Percentiles rank a stretch among this genome's conserved stretches.
phyloP scores from a whole-genome alignment of 805 yeast genomes.

The Metschnikowia lachancei region DNA sequence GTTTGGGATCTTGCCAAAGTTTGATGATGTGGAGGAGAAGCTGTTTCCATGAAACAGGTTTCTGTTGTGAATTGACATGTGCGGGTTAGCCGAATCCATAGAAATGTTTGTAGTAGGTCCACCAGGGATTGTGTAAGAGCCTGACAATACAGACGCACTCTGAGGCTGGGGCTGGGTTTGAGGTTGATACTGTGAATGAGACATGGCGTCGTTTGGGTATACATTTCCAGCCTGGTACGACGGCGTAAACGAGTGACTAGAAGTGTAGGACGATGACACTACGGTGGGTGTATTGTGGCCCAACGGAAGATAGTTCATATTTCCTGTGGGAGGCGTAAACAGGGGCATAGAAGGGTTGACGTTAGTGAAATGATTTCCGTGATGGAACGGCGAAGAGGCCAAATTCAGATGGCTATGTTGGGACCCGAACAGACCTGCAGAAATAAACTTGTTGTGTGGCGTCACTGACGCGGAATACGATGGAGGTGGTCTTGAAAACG shows the following conservation, averaged over 20 bases:
- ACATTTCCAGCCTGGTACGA: constrained; percentile 25
- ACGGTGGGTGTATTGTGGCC: constrained; percentile 46
- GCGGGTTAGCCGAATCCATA: constrained; percentile 42
- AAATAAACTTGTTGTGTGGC: constrained; percentile 10
- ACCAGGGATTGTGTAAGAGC: constrained; percentile 28
- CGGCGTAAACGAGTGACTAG: constrained; percentile 39
- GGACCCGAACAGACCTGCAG: constrained; percentile 14
- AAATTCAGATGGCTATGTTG: constrained; percentile 12
- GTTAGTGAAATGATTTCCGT: constrained; percentile 6
- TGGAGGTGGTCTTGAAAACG: constrained; percentile 20
- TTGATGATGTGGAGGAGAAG: constrained; percentile 9
- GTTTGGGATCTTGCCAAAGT: not conserved
- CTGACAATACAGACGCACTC: constrained; percentile 10
- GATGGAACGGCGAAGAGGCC: constrained; percentile 14
- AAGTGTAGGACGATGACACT: constrained; percentile 42
- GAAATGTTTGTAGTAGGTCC: constrained; percentile 56
- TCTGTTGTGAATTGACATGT: constrained; percentile 13
- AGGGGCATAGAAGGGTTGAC: constrained; percentile 12
- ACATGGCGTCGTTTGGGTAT: constrained; percentile 1
- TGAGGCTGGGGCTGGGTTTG: not conserved
- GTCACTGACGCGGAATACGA: constrained; percentile 19
- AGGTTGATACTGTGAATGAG: constrained; percentile 5
- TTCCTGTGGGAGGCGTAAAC: constrained; percentile 19
- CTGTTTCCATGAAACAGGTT: constrained; percentile 9
- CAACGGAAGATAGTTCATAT: constrained; percentile 36